Evolutionary conservation across 1,284 basidiomycete species (phyloP), one percentile per base, ranked within the genome.

Genomic region (Pisolithus thermaeus): DNA sequence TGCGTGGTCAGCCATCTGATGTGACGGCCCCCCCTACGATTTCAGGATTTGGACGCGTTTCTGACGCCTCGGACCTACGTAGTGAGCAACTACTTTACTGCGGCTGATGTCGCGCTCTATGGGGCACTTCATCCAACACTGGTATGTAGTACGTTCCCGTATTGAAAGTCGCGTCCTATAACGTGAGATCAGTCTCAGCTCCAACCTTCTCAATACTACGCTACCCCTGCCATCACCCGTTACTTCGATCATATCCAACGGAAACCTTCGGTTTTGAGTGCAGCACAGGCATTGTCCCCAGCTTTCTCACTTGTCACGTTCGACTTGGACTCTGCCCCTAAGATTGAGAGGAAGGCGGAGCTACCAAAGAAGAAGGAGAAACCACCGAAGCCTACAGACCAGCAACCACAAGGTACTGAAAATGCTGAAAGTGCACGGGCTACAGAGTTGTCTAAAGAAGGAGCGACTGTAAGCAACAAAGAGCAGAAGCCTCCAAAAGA

Each of bases 161-260:
- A 39, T n/a, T 23, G 16, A 12, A 46, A 32, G 14, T n/a, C 35
- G 14, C 1, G n/a, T 32, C 46, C 11, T 51, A 46, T 56, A 30
- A 57, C 59, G 58, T 27, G 54, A 53, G 44, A 45, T 35, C 61
- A 91, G 89, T 80, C 84, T 7, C 80, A 82, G 65, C 69, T 86
- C 25, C 78, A 80, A 56, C 73, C 86, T 0, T 59, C 77, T 22
- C 80, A 88, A 67, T 85, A 90, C 72, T 85, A 87, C 65, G 71
- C 83, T 27, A 79, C 82, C 52, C 91, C 94, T 6, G 80, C 90
- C 25, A 70, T 97, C 45, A 89, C 90, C 43, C 90, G 95, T 49
- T 96, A 95, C 77, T 96, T 97, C 66, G 88, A 94, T 67, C 91
- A 96, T 68, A 81, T 97, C 55, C 94, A 97, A 74, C 77, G 81